These are phyloP conservation scores for Candida alai DNA, from an alignment of 805 yeast genomes.

Conservation along the genomic window DNA sequence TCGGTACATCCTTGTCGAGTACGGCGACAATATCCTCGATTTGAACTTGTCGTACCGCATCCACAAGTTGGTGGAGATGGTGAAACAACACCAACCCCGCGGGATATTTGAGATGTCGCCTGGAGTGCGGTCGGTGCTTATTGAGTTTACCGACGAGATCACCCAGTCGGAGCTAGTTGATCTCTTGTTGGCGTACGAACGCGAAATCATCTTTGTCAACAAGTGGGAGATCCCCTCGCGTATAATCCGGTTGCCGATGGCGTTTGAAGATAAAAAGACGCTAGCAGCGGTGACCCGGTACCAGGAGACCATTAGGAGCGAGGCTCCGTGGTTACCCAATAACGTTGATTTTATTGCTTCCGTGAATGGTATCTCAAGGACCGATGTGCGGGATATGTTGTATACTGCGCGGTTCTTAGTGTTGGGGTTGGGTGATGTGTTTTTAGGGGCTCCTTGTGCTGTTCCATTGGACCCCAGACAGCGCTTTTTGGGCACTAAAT, in stretches of 20 bases:
- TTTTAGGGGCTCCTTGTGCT: conserved; percentile 97
- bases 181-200: conserved; percentile 69
- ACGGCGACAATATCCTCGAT: conserved; percentile 86
- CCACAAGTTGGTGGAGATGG: conserved; percentile 74
- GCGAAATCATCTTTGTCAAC: conserved; percentile 66
- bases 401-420: conserved; percentile 90
- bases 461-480: conserved; percentile 97
- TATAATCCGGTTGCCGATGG: conserved; percentile 85
- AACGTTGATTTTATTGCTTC: conserved; percentile 93
- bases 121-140: conserved; percentile 91
- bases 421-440: conserved; percentile 94
- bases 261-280: conserved; percentile 89
- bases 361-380: conserved; percentile 76
- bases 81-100: conserved; percentile 54
- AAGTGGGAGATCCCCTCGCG: conserved; percentile 87
- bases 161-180: conserved; percentile 60
- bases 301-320: conserved; percentile 86
- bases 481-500: conserved; percentile 85
- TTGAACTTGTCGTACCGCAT: conserved; percentile 82
- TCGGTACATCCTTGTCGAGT: conserved; percentile 85
- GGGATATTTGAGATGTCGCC: conserved; percentile 96
- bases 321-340: conserved; percentile 97
- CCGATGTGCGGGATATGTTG: conserved; percentile 76
- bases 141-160: conserved; percentile 73
- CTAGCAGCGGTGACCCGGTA: conserved; percentile 87